A percentile compares a stretch with the other conserved stretches of the same genome.
Conservation (phyloP, 1,284 basidiomycete species). For the Filobasidium uniguttulatum region DNA sequence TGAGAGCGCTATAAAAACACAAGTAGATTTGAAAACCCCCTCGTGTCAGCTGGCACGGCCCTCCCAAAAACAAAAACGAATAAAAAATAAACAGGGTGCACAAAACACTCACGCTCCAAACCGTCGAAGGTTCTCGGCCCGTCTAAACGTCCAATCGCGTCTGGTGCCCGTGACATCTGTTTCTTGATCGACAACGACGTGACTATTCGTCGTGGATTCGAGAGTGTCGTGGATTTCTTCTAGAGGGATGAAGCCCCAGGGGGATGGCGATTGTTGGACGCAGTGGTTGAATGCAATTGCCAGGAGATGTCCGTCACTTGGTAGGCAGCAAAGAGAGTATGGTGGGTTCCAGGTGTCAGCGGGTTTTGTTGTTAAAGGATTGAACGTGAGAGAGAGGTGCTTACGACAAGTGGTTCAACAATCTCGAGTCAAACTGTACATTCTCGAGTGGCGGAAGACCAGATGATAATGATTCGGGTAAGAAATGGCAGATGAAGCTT, state of each 20-base stretch:
- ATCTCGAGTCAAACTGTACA: neutral
- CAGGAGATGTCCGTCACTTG: constrained; percentile 32
- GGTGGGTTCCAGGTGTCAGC: neutral
- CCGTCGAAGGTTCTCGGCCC: constrained; percentile 30
- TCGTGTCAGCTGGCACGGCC: neutral
- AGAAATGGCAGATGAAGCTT: constrained; percentile 25
- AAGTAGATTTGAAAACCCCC: neutral
- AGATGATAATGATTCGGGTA: constrained; percentile 20
- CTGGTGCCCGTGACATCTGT: constrained; percentile 15
- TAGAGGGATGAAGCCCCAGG: constrained; percentile 33
- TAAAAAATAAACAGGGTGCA: too few species aligned
- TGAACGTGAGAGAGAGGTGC: too few species aligned
- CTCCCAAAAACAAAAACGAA: neutral
- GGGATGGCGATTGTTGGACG: constrained; percentile 20
- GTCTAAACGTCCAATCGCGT: constrained; percentile 33
- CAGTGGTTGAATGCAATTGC: constrained; percentile 29
- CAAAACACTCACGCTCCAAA: constrained; percentile 33
- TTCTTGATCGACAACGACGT: constrained; percentile 7
- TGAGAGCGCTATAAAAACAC: constrained; percentile 23
- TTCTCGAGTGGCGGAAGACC: constrained; percentile 17
- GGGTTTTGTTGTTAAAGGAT: neutral
- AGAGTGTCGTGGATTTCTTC: constrained; percentile 34
- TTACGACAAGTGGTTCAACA: constrained; percentile 11
- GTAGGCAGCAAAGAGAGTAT: neutral
- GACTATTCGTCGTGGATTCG: constrained; percentile 2